Conservation (phyloP, 176 grass and related monocot genomes). For the Phyllostachys edulis region DNA sequence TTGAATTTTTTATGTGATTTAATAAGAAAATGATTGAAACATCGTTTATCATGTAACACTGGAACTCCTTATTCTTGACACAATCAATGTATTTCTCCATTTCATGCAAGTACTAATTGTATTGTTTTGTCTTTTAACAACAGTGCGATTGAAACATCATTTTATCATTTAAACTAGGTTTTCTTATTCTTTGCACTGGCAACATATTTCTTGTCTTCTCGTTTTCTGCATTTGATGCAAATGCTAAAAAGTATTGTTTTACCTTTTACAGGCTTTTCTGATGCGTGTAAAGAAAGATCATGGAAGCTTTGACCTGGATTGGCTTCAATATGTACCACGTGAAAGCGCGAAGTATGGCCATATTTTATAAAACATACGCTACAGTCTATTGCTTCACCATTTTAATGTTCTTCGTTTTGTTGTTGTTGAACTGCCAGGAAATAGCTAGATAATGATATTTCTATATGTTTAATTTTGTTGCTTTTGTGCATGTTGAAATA, state of each 20-base stretch:
- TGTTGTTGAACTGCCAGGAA: slow-evolving; percentile 22
- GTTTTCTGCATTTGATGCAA: slow-evolving; percentile 4
- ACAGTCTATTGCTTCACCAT: slow-evolving; percentile 1
- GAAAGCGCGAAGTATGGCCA: slow-evolving; percentile 49
- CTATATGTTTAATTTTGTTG: slow-evolving; percentile 11
- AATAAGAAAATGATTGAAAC: neutral
- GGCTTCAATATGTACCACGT: slow-evolving; percentile 47
- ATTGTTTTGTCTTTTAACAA: neutral
- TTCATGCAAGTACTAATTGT: neutral
- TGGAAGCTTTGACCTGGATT: slow-evolving; percentile 53
- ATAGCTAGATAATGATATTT: neutral
- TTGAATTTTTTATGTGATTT: slow-evolving; percentile 1
- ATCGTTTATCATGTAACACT: neutral
- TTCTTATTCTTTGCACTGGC: neutral
- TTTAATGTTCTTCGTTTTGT: slow-evolving; percentile 11
- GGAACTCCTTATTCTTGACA: neutral
- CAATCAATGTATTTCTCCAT: neutral
- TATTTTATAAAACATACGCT: slow-evolving; percentile 15
- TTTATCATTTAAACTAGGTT: slow-evolving; percentile 5
- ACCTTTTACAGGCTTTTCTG: slow-evolving; percentile 44
- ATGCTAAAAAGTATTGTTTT: neutral
- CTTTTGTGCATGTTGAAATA: neutral
- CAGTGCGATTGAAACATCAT: slow-evolving; percentile 1
- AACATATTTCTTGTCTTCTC: slow-evolving; percentile 1
- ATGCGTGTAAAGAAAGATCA: slow-evolving; percentile 40